These are phyloP conservation scores for Epichloe festucae DNA, from an alignment of 2,329 filamentous ascomycete genomes.

Conservation along the genomic window DNA sequence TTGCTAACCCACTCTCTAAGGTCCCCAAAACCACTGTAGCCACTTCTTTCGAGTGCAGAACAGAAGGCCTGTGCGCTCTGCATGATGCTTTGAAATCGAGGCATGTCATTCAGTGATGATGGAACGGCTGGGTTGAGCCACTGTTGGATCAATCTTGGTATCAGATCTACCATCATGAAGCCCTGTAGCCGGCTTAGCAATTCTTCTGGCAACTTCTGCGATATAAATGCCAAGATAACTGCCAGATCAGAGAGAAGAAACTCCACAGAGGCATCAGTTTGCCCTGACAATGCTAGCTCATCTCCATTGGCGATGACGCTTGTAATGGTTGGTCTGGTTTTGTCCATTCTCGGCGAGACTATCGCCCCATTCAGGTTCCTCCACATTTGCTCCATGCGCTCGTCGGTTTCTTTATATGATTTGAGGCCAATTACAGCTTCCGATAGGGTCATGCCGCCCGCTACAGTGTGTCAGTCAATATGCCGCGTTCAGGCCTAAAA, in stretches of 20 bases:
- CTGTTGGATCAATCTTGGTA: slow-evolving; percentile 52
- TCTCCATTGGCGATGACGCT: slow-evolving; percentile 30
- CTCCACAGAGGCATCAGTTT: slow-evolving; percentile 32
- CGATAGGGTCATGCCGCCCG: slow-evolving; percentile 37
- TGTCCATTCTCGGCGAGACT: slow-evolving; percentile 44
- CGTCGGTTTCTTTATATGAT: slow-evolving; percentile 47
- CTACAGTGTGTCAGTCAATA: slow-evolving; percentile 18
- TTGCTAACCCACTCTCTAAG: slow-evolving; percentile 70
- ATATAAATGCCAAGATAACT: slow-evolving; percentile 37
- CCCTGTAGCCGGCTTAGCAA: slow-evolving; percentile 49
- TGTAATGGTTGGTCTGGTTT: slow-evolving; percentile 20
- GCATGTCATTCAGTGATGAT: slow-evolving; percentile 56
- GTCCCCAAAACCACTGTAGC: slow-evolving; percentile 49
- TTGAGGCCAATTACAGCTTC: slow-evolving; percentile 44
- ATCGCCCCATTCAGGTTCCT: slow-evolving; percentile 49
- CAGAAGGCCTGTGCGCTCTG: slow-evolving; percentile 52
- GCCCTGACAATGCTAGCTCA: slow-evolving; percentile 28
- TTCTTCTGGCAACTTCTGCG: slow-evolving; percentile 37
- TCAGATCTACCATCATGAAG: slow-evolving; percentile 56
- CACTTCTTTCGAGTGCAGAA: slow-evolving; percentile 43
- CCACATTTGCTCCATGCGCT: slow-evolving; percentile 47
- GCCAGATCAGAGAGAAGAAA: slow-evolving; percentile 42
- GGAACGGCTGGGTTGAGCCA: slow-evolving; percentile 74
- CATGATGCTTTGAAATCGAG: slow-evolving; percentile 58
- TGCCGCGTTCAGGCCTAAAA: not conserved